These are phyloP conservation scores for Phaeosphaeriaceae sp. DNA, from an alignment of 2,329 filamentous ascomycete species.

Conservation along the genomic window DNA sequence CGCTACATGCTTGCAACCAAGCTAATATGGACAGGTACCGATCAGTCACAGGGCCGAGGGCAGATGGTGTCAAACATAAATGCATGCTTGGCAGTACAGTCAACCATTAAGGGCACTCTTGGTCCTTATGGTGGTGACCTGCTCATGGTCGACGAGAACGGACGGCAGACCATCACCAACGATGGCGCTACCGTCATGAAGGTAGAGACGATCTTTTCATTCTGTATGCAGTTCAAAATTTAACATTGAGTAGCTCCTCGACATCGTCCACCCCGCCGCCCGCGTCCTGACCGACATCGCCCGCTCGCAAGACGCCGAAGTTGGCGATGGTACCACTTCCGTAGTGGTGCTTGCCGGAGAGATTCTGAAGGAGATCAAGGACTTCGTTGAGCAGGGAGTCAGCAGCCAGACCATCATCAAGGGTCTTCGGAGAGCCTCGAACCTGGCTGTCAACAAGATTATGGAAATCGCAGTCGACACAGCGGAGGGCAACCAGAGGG, in stretches of 20 bases:
- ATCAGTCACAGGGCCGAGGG: conserved; percentile 94
- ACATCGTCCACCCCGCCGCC: conserved; percentile 97
- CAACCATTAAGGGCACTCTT: conserved; percentile 93
- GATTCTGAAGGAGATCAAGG: conserved; percentile 95
- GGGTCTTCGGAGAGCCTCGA: conserved; percentile 84
- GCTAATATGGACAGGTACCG: conserved; percentile 74
- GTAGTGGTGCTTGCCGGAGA: conserved; percentile 98
- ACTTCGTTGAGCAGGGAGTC: conserved; percentile 94
- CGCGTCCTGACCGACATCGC: conserved; percentile 98
- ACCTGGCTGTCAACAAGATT: conserved; percentile 97
- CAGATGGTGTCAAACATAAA: conserved; percentile 99
- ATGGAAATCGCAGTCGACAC: conserved; percentile 95
- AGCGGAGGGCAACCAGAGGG: conserved; percentile 80
- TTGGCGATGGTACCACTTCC: conserved; percentile 96
- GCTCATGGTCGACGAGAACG: conserved; percentile 94
- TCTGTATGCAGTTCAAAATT: background rate
- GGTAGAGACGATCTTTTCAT: conserved; percentile 57
- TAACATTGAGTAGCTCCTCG: conserved; percentile 74
- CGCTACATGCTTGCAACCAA: conserved; percentile 7
- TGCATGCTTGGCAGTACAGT: conserved; percentile 93
- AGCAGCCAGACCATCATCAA: conserved; percentile 98
- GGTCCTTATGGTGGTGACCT: conserved; percentile 97
- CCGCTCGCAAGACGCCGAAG: conserved; percentile 97
- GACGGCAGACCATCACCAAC: conserved; percentile 96
- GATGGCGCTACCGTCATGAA: conserved; percentile 99